Evolutionary conservation across 1,139 yeast species (phyloP).

Genomic region (Debaryomyces sp.): DNA sequence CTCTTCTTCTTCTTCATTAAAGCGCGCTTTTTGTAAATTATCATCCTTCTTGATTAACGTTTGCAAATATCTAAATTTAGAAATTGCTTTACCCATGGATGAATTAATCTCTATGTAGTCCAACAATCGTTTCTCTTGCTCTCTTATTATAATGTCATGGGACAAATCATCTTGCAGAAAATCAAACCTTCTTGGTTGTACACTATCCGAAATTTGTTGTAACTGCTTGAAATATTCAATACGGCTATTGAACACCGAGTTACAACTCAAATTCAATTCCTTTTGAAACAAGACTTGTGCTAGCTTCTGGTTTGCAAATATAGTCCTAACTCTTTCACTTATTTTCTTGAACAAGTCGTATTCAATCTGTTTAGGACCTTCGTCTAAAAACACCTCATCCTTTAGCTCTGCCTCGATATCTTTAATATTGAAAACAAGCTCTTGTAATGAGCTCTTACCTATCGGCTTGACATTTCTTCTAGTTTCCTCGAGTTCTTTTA

Average conservation of each 20-base stretch:
- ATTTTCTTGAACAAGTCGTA: constrained; percentile 27
- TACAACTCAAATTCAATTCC: constrained; percentile 55
- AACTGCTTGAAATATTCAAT: constrained; percentile 81
- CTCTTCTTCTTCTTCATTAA: constrained; percentile 34
- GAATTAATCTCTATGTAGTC: not conserved
- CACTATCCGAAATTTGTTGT: constrained; percentile 84
- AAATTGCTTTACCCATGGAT: constrained; percentile 39
- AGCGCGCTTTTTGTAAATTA: constrained; percentile 9
- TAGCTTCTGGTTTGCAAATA: constrained; percentile 46
- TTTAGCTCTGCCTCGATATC: constrained; percentile 29
- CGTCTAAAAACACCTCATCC: constrained; percentile 17
- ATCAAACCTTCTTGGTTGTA: constrained; percentile 36
- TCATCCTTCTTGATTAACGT: constrained; percentile 38
- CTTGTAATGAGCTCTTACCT: constrained; percentile 33
- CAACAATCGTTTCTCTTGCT: not conserved
- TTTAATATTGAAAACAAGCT: constrained; percentile 27
- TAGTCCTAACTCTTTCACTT: constrained; percentile 24
- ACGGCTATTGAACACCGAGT: constrained; percentile 73
- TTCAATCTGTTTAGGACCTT: constrained; percentile 16
- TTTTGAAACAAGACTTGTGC: constrained; percentile 42
- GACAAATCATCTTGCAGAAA: constrained; percentile 23
- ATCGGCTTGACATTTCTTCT: constrained; percentile 33
- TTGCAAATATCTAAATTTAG: constrained; percentile 63
- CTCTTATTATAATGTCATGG: not conserved
- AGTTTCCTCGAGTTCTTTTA: constrained; percentile 31